Evolutionary conservation across 331 rosid species (phyloP).

Genomic region (Quercus tomentella): DNA sequence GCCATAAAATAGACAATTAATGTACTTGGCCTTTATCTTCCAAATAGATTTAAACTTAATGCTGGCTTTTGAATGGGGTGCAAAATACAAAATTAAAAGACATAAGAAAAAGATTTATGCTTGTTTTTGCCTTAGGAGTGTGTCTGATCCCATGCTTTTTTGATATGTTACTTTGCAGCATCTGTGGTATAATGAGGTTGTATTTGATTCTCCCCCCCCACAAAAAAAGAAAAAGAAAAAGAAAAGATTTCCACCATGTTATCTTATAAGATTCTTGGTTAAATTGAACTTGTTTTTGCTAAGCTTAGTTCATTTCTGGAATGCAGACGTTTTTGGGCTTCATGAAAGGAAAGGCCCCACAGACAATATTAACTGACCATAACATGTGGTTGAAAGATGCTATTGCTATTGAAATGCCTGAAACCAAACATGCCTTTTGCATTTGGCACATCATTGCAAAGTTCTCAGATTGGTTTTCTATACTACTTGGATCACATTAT

Average conservation of each 20-base stretch:
- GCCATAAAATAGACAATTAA: background rate
- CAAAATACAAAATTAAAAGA: constrained; percentile 2
- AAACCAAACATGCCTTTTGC: constrained; percentile 72
- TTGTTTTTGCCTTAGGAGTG: background rate
- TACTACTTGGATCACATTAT: constrained; percentile 64
- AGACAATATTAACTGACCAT: constrained; percentile 72
- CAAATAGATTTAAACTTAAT: background rate
- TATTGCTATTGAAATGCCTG: constrained; percentile 63
- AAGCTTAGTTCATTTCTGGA: background rate
- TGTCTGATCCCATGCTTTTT: background rate
- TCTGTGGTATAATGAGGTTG: background rate
- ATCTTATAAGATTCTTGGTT: constrained; percentile 4
- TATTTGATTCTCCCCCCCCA: background rate
- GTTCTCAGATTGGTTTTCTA: constrained; percentile 84
- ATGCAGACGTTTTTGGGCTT: constrained; percentile 67
- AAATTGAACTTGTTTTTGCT: background rate
- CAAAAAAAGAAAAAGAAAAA: background rate
- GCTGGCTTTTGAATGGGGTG: background rate
- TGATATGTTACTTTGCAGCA: background rate
- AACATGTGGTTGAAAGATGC: constrained; percentile 91
- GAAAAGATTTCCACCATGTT: background rate
- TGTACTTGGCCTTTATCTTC: background rate
- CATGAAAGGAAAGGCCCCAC: constrained; percentile 85
- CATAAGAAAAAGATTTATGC: background rate
- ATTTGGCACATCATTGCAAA: constrained; percentile 73